These are phyloP conservation scores for Nicotiana rustica DNA, from an alignment of 305 asterid species.

Conservation along the genomic window DNA sequence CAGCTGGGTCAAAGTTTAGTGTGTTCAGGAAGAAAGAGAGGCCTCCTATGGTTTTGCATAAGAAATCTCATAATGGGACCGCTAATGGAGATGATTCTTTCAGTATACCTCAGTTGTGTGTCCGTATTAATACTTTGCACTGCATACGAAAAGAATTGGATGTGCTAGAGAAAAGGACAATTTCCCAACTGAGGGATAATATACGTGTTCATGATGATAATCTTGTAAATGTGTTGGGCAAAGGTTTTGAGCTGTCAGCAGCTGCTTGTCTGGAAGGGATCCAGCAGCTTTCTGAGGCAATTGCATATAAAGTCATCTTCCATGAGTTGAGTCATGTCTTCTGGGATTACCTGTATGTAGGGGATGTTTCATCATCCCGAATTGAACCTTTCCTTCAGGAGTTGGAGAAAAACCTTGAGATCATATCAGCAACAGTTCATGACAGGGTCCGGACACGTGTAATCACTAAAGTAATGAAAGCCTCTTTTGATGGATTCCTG, in stretches of 20 bases:
- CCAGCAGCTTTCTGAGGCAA: slow-evolving; percentile 73
- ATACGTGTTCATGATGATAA: slow-evolving; percentile 56
- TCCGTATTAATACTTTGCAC: slow-evolving; percentile 78
- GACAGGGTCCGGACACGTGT: slow-evolving; percentile 88
- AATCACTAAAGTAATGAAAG: slow-evolving; percentile 80
- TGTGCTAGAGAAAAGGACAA: slow-evolving; percentile 62
- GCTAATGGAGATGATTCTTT: slow-evolving; percentile 51
- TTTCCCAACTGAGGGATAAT: slow-evolving; percentile 58
- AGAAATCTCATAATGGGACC: slow-evolving; percentile 53
- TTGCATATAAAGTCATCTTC: slow-evolving; percentile 76
- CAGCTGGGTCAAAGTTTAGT: slow-evolving; percentile 60
- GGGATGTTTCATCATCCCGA: slow-evolving; percentile 71
- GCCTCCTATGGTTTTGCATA: slow-evolving; percentile 47
- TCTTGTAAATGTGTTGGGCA: slow-evolving; percentile 47
- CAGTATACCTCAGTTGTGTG: slow-evolving; percentile 63
- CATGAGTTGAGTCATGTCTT: slow-evolving; percentile 69
- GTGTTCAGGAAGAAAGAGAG: slow-evolving; percentile 80
- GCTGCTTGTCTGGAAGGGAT: slow-evolving; percentile 78
- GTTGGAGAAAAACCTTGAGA: slow-evolving; percentile 78
- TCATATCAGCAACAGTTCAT: slow-evolving; percentile 71
- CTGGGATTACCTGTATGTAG: slow-evolving; percentile 66
- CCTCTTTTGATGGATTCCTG: slow-evolving; percentile 79
- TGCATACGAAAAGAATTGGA: slow-evolving; percentile 74
- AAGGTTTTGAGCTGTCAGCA: slow-evolving; percentile 61
- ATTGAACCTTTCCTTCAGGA: slow-evolving; percentile 88